Conservation (phyloP, 257 asterid species). For the Leptodermis oblonga region DNA sequence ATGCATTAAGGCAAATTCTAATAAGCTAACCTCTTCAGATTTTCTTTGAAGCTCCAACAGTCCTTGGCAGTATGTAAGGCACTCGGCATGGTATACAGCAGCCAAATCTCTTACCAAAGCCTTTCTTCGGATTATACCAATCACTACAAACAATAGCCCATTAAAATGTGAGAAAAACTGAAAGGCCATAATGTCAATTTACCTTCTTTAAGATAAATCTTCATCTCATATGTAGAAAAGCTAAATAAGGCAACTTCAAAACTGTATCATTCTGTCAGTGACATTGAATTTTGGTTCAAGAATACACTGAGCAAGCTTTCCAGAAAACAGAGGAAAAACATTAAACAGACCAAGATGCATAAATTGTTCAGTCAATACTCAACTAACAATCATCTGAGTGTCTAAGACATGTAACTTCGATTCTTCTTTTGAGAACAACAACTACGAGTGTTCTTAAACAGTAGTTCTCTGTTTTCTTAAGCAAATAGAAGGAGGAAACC, state of each 20-base stretch:
- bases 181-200: neutral
- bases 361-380: too few relatives aligned
- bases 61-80: slow-evolving; percentile 86
- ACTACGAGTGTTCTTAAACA: too few relatives aligned
- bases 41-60: slow-evolving; percentile 86
- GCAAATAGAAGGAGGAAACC: neutral
- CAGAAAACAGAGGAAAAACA: neutral
- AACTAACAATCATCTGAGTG: neutral
- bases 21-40: slow-evolving; percentile 58
- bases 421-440: neutral
- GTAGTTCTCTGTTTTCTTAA: neutral
- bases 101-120: slow-evolving; percentile 87
- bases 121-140: slow-evolving; percentile 84
- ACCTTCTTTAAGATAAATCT: neutral
- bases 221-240: neutral
- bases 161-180: neutral
- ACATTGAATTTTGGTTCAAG: neutral
- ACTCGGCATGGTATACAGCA: slow-evolving; percentile 84
- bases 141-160: slow-evolving; percentile 43
- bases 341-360: neutral
- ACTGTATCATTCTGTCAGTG: neutral
- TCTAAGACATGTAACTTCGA: neutral
- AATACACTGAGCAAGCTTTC: neutral
- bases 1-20: neutral
- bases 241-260: neutral